A percentile compares a stretch with the other conserved stretches of the same genome.
These are phyloP conservation scores for Lasiosphaeria hispida DNA, from an alignment of 495 filamentous ascomycete species.

Conservation along the genomic window DNA sequence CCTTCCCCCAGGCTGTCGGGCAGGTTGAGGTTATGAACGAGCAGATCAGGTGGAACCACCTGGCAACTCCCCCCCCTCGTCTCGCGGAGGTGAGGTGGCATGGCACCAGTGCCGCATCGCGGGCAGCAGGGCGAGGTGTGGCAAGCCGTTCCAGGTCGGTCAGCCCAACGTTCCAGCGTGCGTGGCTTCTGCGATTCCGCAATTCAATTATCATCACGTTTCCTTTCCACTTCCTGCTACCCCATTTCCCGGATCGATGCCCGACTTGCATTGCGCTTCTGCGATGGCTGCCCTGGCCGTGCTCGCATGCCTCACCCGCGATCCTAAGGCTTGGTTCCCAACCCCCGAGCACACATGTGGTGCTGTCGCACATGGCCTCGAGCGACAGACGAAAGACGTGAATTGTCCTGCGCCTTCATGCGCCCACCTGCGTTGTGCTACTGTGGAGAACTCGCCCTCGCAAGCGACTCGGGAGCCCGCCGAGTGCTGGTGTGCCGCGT, in stretches of 20 bases:
- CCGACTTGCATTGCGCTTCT: not conserved
- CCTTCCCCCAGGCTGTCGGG: not conserved
- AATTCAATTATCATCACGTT: too few relatives aligned
- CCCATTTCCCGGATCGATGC: conserved; percentile 1
- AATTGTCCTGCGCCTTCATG: too few relatives aligned
- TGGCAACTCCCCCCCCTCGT: not conserved
- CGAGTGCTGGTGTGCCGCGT: conserved; percentile 18
- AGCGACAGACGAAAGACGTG: too few relatives aligned
- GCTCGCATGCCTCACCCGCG: too few relatives aligned
- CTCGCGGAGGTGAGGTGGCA: conserved; percentile 17
- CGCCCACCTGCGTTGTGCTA: too few relatives aligned
- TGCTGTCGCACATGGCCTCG: too few relatives aligned
- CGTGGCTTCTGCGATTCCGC: not conserved
- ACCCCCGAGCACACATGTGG: too few relatives aligned
- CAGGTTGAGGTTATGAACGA: not conserved
- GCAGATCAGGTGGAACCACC: conserved; percentile 1
- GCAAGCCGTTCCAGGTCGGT: conserved; percentile 12
- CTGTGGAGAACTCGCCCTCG: not conserved
- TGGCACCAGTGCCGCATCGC: conserved; percentile 21
- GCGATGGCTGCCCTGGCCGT: too few relatives aligned
- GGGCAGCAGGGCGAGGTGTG: conserved; percentile 16
- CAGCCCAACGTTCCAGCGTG: conserved; percentile 16
- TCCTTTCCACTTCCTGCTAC: not conserved
- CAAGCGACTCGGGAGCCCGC: conserved; percentile 11
- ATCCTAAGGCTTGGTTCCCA: too few relatives aligned